Base-by-base conservation (phyloP, 306 rosid genomes). In the Hippophae gyantsensis region DNA sequence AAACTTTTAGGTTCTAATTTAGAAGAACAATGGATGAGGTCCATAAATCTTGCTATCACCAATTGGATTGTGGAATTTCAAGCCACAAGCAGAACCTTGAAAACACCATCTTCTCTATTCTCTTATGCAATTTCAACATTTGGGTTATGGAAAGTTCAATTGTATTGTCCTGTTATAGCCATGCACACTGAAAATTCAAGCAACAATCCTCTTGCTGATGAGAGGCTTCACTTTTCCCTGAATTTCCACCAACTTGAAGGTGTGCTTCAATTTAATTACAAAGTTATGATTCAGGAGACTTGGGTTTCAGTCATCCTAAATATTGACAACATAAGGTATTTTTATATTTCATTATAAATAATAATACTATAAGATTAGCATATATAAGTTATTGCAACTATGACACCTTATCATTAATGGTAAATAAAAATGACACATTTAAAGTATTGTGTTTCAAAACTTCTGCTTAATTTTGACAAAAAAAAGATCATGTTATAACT, bases 1-100 rank as follows among this genome's bases (percentile, higher is more conserved):
- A 92, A 73, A 55, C 66, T 81, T 5, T 64, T 92, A 49, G 98
- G 96, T 9, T 85, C 92, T 1, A 92, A 92, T 60, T 54, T 87
- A 44, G 96, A 87, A 64, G 98, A 85, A 54, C 80, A 76, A 27
- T 92, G 98, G 98, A 87, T 92, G 95, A 80, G 98, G 60, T 92
- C 96, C 26, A 2, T 85, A 14, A 87, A 92, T 61, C 84, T 92
- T 47, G 89, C 96, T 0, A 83, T 92, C 8, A 92, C 96, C n/a
- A 92, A 85, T 60, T 80, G 95, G 95, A 74, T 69, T 64, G 74
- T 59, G 54, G 98, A 85, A 64, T 68, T 74, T 7, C 79, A 79
- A 81, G 81, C 85, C 45, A 14, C 68, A 10, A 70, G 58, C 10
- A 12, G 57, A 13, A 56, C 38, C 7, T 64, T 83, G 8, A 76